phyloP scores from a whole-genome alignment of 2,329 filamentous ascomycete genomes.

The Talaromyces funiculosus region DNA sequence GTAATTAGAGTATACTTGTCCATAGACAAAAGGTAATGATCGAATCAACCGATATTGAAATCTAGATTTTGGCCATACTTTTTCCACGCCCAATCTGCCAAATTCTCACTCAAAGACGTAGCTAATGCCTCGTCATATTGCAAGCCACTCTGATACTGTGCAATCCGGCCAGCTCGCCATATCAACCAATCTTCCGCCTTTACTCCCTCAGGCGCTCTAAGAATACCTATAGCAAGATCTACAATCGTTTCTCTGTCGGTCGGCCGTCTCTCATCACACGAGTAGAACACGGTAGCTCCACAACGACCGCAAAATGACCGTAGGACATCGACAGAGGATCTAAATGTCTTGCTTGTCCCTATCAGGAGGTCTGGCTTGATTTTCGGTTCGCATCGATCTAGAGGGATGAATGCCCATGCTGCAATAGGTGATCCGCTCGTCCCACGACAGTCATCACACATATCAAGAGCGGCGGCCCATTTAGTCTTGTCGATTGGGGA shows the following conservation, averaged over 20 bases:
- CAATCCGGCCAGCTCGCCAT: conserved; percentile 36
- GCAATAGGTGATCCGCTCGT: conserved; percentile 34
- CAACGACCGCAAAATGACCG: conserved; percentile 43
- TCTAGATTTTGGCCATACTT: too few relatives aligned
- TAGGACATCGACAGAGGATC: conserved; percentile 30
- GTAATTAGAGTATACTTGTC: too few relatives aligned
- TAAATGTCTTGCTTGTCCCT: conserved; percentile 37
- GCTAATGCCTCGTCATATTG: conserved; percentile 16
- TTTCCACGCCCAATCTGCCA: background rate
- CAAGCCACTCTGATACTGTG: conserved; percentile 16
- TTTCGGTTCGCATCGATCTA: conserved; percentile 28
- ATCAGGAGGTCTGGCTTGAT: conserved; percentile 21
- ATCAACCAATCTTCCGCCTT: conserved; percentile 40
- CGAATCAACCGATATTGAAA: too few relatives aligned
- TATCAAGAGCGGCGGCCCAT: conserved; percentile 24
- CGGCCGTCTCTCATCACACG: conserved; percentile 27
- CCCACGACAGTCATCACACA: conserved; percentile 38
- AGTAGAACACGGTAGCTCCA: conserved; percentile 42
- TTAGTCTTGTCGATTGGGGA: conserved; percentile 16
- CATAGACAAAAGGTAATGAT: too few relatives aligned
- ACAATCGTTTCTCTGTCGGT: conserved; percentile 21
- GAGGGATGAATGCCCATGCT: conserved; percentile 39
- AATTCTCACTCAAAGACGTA: background rate
- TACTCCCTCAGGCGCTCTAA: conserved; percentile 34
- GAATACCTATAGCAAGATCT: conserved; percentile 40